phyloP scores from a whole-genome alignment of 148 eudicot genomes.

The Vaccinium myrtillus region DNA sequence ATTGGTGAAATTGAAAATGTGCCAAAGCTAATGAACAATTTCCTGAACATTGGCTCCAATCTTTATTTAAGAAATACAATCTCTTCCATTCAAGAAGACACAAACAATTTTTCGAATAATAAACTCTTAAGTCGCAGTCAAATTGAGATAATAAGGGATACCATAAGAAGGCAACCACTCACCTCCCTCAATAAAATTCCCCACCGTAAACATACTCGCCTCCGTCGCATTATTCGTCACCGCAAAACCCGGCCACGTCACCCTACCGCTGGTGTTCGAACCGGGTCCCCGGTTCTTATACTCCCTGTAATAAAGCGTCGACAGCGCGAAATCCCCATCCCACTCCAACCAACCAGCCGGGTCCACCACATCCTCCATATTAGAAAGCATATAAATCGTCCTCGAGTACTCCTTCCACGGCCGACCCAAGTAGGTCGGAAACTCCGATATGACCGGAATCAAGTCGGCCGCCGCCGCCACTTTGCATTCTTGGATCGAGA shows the following conservation, averaged over 20 bases:
- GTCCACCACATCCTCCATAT: slow-evolving; percentile 51
- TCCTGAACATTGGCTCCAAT: too few species aligned
- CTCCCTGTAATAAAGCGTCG: slow-evolving; percentile 70
- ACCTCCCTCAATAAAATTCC: slow-evolving; percentile 58
- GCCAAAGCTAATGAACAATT: too few species aligned
- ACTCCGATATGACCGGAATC: slow-evolving; percentile 41
- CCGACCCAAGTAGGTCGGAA: slow-evolving; percentile 57
- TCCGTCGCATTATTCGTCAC: slow-evolving; percentile 40
- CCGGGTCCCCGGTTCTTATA: slow-evolving; percentile 70
- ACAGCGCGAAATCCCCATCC: slow-evolving; percentile 59
- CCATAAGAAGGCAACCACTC: slow-evolving; percentile 54
- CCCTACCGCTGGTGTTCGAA: slow-evolving; percentile 60
- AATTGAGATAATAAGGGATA: slow-evolving; percentile 51
- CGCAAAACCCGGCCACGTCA: slow-evolving; percentile 76
- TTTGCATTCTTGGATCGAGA: slow-evolving; percentile 62
- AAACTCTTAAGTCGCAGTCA: slow-evolving; percentile 24
- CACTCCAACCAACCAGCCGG: slow-evolving; percentile 84
- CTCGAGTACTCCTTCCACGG: slow-evolving; percentile 81
- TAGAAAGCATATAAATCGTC: slow-evolving; percentile 45
- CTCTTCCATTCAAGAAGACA: neutral
- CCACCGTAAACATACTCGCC: slow-evolving; percentile 62
- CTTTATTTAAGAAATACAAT: neutral
- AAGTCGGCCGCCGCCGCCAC: slow-evolving; percentile 67
- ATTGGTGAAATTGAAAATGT: neutral
- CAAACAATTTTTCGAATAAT: neutral